Conservation (phyloP, 257 asterid genomes). For the Penstemon barbatus region DNA sequence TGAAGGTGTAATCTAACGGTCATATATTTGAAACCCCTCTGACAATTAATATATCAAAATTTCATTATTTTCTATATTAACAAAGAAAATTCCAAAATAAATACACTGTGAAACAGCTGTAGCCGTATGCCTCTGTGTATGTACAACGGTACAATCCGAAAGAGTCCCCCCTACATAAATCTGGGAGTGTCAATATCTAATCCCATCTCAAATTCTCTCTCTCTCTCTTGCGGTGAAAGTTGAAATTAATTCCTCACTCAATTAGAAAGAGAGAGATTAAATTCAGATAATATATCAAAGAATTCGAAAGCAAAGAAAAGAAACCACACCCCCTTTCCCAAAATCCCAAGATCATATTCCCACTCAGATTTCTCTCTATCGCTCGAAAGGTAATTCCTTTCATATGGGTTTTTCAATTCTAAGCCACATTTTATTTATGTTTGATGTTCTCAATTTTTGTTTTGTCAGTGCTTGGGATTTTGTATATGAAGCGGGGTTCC, state of each 20-base stretch:
- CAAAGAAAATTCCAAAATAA: constrained; percentile 26
- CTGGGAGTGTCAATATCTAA: constrained; percentile 28
- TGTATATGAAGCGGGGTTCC: too few relatives aligned
- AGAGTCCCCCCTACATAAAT: constrained; percentile 20
- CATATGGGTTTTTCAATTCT: constrained; percentile 13
- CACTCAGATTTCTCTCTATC: constrained; percentile 24
- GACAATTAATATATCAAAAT: too few relatives aligned
- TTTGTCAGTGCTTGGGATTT: not conserved
- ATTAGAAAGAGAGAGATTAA: constrained; percentile 26
- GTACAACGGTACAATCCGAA: constrained; percentile 40
- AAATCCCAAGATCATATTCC: not conserved
- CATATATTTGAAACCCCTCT: too few relatives aligned
- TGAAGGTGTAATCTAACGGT: too few relatives aligned
- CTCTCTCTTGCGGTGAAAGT: constrained; percentile 16
- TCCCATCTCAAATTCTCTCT: constrained; percentile 12
- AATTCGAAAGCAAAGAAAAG: constrained; percentile 35
- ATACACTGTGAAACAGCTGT: constrained; percentile 29
- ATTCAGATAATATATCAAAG: constrained; percentile 22
- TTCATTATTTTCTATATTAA: too few relatives aligned
- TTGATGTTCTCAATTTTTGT: constrained; percentile 23
- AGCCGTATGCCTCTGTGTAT: too few relatives aligned
- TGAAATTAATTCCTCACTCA: constrained; percentile 38
- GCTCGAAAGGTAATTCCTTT: constrained; percentile 27
- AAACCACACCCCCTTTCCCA: constrained; percentile 6
- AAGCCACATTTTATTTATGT: constrained; percentile 6